Conservation (phyloP, 192 early-diverging fungal genomes). For the Phlyctochytrium arcticum region DNA sequence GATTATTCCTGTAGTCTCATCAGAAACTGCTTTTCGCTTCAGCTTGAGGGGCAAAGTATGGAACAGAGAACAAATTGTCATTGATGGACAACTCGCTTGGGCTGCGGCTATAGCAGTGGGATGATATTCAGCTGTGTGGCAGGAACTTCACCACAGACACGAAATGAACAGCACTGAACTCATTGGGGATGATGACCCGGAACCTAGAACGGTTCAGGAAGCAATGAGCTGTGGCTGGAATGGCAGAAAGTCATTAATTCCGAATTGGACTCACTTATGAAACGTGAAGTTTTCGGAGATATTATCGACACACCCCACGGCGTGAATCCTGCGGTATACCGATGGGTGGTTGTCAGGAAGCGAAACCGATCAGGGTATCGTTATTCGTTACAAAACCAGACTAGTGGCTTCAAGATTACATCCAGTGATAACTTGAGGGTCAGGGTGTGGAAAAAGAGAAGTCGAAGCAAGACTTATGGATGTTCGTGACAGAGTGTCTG, state of each 20-base stretch:
- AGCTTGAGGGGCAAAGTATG: too few species aligned
- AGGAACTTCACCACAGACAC: too few species aligned
- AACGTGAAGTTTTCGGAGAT: background rate
- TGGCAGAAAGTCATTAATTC: background rate
- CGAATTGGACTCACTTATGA: background rate
- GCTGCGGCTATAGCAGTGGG: too few species aligned
- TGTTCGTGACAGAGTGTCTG: constrained; percentile 23
- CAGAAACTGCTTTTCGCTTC: too few species aligned
- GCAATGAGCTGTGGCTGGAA: background rate
- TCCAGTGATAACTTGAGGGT: constrained; percentile 8
- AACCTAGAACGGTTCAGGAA: background rate
- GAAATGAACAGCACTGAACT: too few species aligned
- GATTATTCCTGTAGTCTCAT: too few species aligned
- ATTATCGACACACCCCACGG: too few species aligned
- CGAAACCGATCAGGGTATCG: background rate
- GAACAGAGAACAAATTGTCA: too few species aligned
- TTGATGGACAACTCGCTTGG: too few species aligned
- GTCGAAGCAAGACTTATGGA: constrained; percentile 9
- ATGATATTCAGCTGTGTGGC: too few species aligned
- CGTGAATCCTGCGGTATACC: background rate
- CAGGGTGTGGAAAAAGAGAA: background rate
- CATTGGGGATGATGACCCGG: too few species aligned
- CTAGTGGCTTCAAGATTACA: constrained; percentile 29
- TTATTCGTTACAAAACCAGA: constrained; percentile 32
- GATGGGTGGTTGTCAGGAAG: constrained; percentile 1